These are phyloP conservation scores for Azolla pinnata DNA, from an alignment of 75 land plant genomes.

Conservation along the genomic window DNA sequence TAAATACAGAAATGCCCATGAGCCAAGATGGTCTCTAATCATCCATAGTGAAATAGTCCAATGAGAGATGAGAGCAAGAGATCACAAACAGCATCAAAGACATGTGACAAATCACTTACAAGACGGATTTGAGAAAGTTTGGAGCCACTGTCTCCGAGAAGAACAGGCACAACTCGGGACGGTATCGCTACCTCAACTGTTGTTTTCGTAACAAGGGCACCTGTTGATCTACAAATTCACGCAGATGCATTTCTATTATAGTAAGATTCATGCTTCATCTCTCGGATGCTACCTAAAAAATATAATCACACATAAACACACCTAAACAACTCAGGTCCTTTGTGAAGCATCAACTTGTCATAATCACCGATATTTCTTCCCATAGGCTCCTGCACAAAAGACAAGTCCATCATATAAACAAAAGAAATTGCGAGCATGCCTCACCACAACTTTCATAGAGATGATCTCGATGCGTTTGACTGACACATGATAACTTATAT, in stretches of 20 bases:
- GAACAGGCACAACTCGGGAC: constrained; percentile 37
- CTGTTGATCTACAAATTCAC: no score
- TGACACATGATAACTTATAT: no score
- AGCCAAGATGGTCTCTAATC: no score
- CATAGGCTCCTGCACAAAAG: neutral
- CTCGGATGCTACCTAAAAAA: neutral
- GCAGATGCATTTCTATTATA: no score
- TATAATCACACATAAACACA: neutral
- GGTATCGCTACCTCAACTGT: constrained; percentile 69
- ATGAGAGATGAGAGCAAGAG: no score
- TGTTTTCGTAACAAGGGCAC: constrained; percentile 49
- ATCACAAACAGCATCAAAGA: no score
- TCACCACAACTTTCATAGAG: no score
- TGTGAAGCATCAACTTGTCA: neutral
- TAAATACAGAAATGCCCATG: no score
- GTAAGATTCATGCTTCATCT: no score
- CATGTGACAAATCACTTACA: no score
- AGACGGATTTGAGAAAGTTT: constrained; percentile 55
- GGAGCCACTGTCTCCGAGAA: constrained; percentile 38
- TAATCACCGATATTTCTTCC: neutral
- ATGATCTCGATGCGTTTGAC: no score
- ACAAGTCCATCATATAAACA: neutral
- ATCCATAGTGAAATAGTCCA: no score
- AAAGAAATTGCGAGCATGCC: neutral
- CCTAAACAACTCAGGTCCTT: constrained; percentile 4